phyloP scores from a whole-genome alignment of 768 basidiomycete genomes.

The Tubosaeta brunneosetosa region DNA sequence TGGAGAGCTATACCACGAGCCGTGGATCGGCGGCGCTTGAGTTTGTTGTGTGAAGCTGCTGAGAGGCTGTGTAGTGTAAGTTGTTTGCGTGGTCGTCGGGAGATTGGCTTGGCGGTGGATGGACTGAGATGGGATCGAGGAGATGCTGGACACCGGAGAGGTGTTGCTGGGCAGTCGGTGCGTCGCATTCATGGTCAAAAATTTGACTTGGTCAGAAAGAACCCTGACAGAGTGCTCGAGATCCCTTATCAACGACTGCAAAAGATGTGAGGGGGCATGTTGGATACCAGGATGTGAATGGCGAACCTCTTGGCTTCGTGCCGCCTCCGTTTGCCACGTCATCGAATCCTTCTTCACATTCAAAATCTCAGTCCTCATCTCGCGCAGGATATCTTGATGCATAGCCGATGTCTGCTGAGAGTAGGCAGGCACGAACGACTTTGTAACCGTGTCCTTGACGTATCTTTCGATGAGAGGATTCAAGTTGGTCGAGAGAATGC shows the following conservation, averaged over 20 bases:
- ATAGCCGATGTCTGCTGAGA: conserved; percentile 67
- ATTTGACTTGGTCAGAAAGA: conserved; percentile 80
- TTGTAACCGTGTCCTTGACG: conserved; percentile 72
- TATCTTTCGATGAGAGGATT: conserved; percentile 77
- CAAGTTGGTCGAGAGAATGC: conserved; percentile 64
- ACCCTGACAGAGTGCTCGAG: conserved; percentile 73
- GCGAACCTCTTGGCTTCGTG: conserved; percentile 74
- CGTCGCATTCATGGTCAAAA: conserved; percentile 56
- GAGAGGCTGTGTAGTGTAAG: conserved; percentile 31
- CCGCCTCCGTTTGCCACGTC: conserved; percentile 75
- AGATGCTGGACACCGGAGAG: conserved; percentile 32
- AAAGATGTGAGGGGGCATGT: conserved; percentile 7
- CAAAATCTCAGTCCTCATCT: conserved; percentile 71
- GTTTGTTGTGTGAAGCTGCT: conserved; percentile 28
- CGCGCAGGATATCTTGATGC: conserved; percentile 76
- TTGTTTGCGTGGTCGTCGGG: conserved; percentile 35
- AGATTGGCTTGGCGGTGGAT: conserved; percentile 34
- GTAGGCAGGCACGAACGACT: conserved; percentile 72
- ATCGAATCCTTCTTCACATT: conserved; percentile 76
- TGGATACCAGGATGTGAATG: neutral
- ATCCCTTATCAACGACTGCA: conserved; percentile 69
- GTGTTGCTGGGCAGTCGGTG: conserved; percentile 33
- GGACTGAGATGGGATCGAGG: conserved; percentile 34
- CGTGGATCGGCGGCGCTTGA: conserved; percentile 29
- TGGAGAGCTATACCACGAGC: conserved; percentile 54